Conservation (phyloP, 306 rosid species). For the Cercis canadensis region DNA sequence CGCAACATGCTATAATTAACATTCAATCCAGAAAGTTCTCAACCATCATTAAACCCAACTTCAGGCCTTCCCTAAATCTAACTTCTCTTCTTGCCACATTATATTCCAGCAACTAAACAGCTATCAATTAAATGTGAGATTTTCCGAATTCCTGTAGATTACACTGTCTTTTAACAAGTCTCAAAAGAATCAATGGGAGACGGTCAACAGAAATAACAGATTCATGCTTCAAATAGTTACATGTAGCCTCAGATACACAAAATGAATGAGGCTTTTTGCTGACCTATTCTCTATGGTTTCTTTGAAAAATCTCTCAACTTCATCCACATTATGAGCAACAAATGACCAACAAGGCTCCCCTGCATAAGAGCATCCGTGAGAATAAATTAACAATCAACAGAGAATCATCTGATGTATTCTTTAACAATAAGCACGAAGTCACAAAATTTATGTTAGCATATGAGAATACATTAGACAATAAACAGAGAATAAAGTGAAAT, state of each 20-base stretch:
- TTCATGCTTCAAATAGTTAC: conserved; percentile 15
- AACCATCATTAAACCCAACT: neutral
- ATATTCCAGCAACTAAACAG: conserved; percentile 8
- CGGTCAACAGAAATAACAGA: neutral
- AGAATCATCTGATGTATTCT: conserved; percentile 1
- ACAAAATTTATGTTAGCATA: conserved; percentile 12
- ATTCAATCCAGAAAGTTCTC: neutral
- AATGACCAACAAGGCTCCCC: conserved; percentile 90
- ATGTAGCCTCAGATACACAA: neutral
- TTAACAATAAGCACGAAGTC: conserved; percentile 25
- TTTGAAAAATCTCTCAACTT: conserved; percentile 81
- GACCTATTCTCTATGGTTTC: conserved; percentile 90
- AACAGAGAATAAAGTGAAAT: conserved; percentile 21
- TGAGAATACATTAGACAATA: conserved; percentile 15
- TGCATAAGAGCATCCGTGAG: conserved; percentile 46
- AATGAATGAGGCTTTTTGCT: conserved; percentile 25
- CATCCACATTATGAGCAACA: conserved; percentile 76
- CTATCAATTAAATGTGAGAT: conserved; percentile 4
- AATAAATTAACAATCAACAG: neutral
- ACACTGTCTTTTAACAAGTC: conserved; percentile 6
- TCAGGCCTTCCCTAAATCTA: neutral
- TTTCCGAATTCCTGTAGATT: conserved; percentile 31
- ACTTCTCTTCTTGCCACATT: neutral
- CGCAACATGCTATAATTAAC: neutral
- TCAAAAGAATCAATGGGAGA: neutral